Conservation (phyloP, 202 grass and related monocot genomes). For the Schoenoplectus triqueter region DNA sequence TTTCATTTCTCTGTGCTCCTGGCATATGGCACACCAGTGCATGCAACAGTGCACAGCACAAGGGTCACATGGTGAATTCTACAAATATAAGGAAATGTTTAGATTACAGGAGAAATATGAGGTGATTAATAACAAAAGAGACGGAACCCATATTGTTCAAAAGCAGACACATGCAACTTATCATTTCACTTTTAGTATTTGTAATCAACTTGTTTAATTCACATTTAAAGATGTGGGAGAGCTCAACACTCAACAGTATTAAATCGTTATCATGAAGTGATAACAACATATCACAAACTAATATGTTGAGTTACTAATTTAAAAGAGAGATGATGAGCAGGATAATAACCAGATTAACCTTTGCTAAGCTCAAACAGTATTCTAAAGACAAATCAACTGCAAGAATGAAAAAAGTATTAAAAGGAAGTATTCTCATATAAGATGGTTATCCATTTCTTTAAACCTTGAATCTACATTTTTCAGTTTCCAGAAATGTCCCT, state of each 20-base stretch:
- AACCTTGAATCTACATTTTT: conserved; percentile 7
- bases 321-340: background rate
- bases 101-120: background rate
- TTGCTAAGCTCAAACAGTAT: conserved; percentile 25
- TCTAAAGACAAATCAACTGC: conserved; percentile 7
- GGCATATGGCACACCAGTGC: conserved; percentile 67
- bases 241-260: conserved; percentile 5
- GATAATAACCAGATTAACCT: background rate
- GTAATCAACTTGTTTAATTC: background rate
- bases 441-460: background rate
- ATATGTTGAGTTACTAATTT: background rate
- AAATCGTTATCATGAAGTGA: conserved; percentile 22
- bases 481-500: background rate
- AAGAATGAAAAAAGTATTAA: background rate
- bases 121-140: conserved; percentile 36
- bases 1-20: conserved; percentile 81
- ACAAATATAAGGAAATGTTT: conserved; percentile 7
- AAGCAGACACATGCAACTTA: background rate
- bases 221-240: background rate
- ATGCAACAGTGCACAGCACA: conserved; percentile 62
- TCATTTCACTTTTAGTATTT: conserved; percentile 13
- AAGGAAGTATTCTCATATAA: background rate
- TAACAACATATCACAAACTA: background rate
- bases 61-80: conserved; percentile 68
- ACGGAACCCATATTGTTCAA: conserved; percentile 13